Evolutionary conservation across 768 basidiomycete species (phyloP).

Genomic region (Pleurotus cornucopiae): DNA sequence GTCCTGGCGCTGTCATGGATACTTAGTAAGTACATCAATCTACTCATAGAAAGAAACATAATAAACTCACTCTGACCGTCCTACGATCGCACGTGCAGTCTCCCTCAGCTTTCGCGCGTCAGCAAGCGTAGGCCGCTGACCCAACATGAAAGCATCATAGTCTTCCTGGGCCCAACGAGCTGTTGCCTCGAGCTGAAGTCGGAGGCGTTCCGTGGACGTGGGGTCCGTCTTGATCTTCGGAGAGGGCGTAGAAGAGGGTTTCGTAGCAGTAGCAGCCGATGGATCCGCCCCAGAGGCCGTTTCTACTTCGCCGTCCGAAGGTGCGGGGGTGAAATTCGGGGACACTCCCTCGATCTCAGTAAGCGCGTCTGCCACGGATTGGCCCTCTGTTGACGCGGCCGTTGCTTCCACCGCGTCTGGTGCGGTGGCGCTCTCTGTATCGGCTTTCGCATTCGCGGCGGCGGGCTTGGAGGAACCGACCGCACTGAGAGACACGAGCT

Average conservation of each 20-base stretch:
- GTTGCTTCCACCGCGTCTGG: neutral
- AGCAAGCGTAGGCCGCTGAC: neutral
- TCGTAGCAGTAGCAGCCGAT: neutral
- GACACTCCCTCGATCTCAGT: neutral
- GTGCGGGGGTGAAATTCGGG: neutral
- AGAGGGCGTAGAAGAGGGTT: neutral
- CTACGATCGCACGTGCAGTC: neutral
- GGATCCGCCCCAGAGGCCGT: neutral
- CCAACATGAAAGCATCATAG: neutral
- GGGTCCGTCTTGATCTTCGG: neutral
- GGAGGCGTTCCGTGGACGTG: neutral
- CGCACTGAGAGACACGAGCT: neutral
- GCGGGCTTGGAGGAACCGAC: neutral
- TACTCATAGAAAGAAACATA: neutral
- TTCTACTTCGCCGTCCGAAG: neutral
- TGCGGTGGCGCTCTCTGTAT: neutral
- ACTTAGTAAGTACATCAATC: neutral
- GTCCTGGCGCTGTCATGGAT: neutral
- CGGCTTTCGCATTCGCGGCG: neutral
- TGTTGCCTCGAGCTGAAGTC: neutral
- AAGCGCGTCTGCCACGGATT: neutral
- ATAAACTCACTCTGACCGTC: neutral
- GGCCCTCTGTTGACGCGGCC: neutral
- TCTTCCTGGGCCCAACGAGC: neutral
- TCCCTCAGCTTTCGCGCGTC: neutral